A percentile compares a stretch with the other conserved stretches of the same genome.
Conservation (phyloP, 345 rosid genomes). For the Heritiera littoralis region DNA sequence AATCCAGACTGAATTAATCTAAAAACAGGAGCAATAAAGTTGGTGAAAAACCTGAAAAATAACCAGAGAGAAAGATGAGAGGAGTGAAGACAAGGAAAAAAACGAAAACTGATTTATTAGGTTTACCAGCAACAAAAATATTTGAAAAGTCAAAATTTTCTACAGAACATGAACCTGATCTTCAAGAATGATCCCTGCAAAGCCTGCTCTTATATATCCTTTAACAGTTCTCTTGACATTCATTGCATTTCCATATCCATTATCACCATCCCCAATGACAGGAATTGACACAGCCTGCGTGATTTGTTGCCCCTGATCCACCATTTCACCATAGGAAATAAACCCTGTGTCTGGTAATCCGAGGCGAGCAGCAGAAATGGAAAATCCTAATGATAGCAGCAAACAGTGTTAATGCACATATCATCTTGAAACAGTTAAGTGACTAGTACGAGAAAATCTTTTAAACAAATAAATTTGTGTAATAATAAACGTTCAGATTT, state of each 20-base stretch:
- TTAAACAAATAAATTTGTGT: neutral
- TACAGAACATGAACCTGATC: slow-evolving; percentile 56
- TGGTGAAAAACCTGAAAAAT: neutral
- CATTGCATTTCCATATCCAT: slow-evolving; percentile 82
- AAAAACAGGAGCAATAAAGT: neutral
- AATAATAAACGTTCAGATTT: neutral
- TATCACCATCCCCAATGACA: slow-evolving; percentile 84
- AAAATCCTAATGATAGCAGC: slow-evolving; percentile 56
- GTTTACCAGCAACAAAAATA: neutral
- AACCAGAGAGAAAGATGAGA: neutral
- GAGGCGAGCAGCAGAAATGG: slow-evolving; percentile 76
- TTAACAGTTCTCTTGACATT: slow-evolving; percentile 84
- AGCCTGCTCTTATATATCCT: slow-evolving; percentile 80
- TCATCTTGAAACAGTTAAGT: neutral
- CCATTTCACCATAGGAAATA: slow-evolving; percentile 47
- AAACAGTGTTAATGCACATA: slow-evolving; percentile 2
- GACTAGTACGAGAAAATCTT: neutral
- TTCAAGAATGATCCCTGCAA: slow-evolving; percentile 81
- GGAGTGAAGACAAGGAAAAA: neutral
- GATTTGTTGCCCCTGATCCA: slow-evolving; percentile 79
- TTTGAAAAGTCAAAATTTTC: neutral
- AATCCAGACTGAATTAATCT: slow-evolving; percentile 44
- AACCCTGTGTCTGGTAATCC: slow-evolving; percentile 69
- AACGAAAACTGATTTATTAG: neutral
- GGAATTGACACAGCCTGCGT: slow-evolving; percentile 73